A percentile compares a stretch with the other conserved stretches of the same genome.
Evolutionary conservation across 371 early-diverging fungal species (phyloP).

Genomic region (Nematocida sp.): DNA sequence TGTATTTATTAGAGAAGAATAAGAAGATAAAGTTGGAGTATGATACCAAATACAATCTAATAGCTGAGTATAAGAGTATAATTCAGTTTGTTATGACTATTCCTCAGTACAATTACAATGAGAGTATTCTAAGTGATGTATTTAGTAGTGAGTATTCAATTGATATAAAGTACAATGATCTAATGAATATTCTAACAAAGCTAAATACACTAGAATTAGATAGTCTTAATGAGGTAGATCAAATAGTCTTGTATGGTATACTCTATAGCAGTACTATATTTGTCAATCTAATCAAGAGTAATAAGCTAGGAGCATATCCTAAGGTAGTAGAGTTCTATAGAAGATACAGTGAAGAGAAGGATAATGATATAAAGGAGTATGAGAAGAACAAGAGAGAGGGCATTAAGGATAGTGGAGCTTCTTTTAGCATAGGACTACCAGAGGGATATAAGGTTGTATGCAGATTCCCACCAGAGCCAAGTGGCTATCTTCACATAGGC

Average conservation of each 20-base stretch:
- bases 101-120: not conserved
- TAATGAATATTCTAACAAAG: not conserved
- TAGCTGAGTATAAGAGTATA: too few species aligned
- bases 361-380: conserved; percentile 52
- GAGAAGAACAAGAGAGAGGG: conserved; percentile 38
- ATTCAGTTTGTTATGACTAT: not conserved
- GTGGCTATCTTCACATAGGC: conserved; percentile 94
- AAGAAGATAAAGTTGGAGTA: conserved; percentile 9
- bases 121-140: conserved; percentile 25
- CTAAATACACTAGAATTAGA: conserved; percentile 6
- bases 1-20: too few species aligned
- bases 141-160: conserved; percentile 12
- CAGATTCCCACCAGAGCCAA: conserved; percentile 98
- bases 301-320: conserved; percentile 12
- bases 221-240: not conserved
- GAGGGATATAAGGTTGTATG: conserved; percentile 66
- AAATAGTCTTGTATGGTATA: conserved; percentile 17
- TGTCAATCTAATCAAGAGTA: conserved; percentile 28
- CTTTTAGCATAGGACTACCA: conserved; percentile 43
- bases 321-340: conserved; percentile 49
- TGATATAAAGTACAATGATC: conserved; percentile 15
- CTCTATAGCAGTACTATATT: conserved; percentile 34
- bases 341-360: conserved; percentile 30
- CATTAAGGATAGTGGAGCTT: conserved; percentile 44
- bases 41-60: not conserved